Percentiles rank a stretch among this genome's conserved stretches.
phyloP scores from a whole-genome alignment of 2,329 filamentous ascomycete genomes.

The Triangularia setosa region DNA sequence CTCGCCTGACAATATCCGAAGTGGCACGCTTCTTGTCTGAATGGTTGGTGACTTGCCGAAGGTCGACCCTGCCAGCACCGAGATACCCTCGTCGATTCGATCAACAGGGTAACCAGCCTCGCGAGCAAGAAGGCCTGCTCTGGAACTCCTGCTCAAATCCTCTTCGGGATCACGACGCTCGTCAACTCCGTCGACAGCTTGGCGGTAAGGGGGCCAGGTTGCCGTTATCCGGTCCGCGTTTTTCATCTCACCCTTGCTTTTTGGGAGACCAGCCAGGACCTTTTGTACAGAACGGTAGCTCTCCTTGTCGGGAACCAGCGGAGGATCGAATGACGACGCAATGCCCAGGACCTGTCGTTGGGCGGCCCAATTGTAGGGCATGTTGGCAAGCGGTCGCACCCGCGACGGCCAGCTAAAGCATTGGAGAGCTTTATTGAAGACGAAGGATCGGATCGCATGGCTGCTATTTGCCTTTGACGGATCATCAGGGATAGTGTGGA shows the following conservation, averaged over 20 bases:
- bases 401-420: conserved; percentile 36
- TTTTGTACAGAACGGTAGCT: conserved; percentile 53
- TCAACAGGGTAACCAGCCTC: conserved; percentile 52
- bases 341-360: conserved; percentile 51
- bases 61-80: conserved; percentile 50
- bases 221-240: conserved; percentile 46
- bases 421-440: conserved; percentile 41
- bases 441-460: conserved; percentile 30
- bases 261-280: conserved; percentile 51
- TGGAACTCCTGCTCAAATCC: conserved; percentile 50
- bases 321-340: conserved; percentile 45
- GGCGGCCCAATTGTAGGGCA: conserved; percentile 53
- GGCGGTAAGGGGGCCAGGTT: conserved; percentile 59
- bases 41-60: conserved; percentile 53
- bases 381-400: conserved; percentile 32
- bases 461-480: conserved; percentile 10
- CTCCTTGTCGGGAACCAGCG: conserved; percentile 46
- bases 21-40: conserved; percentile 44
- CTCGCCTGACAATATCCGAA: conserved; percentile 30
- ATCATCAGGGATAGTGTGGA: conserved; percentile 21
- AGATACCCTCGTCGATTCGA: conserved; percentile 45
- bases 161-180: conserved; percentile 49
- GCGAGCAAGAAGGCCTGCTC: conserved; percentile 50
- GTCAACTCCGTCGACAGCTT: conserved; percentile 56
- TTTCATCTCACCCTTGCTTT: conserved; percentile 47